These are phyloP conservation scores for Cyberlindnera misumaiensis DNA, from an alignment of 805 yeast species.

Conservation along the genomic window DNA sequence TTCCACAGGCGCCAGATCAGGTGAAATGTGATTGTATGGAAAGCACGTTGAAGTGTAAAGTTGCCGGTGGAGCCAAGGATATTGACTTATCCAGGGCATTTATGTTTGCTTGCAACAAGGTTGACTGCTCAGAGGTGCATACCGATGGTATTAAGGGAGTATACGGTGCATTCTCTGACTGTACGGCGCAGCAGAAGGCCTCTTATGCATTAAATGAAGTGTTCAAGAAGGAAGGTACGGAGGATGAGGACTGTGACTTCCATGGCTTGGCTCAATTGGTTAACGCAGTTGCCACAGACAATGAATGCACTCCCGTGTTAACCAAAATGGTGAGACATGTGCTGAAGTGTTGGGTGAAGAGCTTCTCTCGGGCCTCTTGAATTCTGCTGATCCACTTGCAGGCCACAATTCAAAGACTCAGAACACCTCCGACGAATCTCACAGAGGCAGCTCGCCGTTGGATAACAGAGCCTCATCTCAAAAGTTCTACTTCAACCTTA, in stretches of 20 bases:
- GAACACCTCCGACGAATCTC: not conserved
- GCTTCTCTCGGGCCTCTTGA: not conserved
- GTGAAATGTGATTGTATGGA: constrained; percentile 57
- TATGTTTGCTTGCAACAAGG: constrained; percentile 48
- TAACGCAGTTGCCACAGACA: constrained; percentile 2
- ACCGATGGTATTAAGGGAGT: constrained; percentile 52
- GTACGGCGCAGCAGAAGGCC: constrained; percentile 55
- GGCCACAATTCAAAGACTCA: not conserved
- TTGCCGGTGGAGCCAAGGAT: constrained; percentile 37
- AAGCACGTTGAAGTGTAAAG: constrained; percentile 48
- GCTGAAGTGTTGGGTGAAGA: constrained; percentile 7
- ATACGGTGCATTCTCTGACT: constrained; percentile 66
- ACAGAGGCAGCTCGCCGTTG: not conserved
- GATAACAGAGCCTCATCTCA: constrained; percentile 6
- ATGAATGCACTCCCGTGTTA: constrained; percentile 4
- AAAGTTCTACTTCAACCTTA: constrained; percentile 6
- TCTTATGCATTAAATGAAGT: constrained; percentile 55
- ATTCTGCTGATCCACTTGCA: not conserved
- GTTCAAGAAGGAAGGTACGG: constrained; percentile 43
- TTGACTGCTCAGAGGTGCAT: constrained; percentile 52
- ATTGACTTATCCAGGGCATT: constrained; percentile 50
- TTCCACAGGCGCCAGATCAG: constrained; percentile 67
- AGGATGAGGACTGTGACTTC: constrained; percentile 22
- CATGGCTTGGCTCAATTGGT: constrained; percentile 17
- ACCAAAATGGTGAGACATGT: constrained; percentile 16